phyloP scores from a whole-genome alignment of 1,139 yeast genomes.

The Candida sp. region DNA sequence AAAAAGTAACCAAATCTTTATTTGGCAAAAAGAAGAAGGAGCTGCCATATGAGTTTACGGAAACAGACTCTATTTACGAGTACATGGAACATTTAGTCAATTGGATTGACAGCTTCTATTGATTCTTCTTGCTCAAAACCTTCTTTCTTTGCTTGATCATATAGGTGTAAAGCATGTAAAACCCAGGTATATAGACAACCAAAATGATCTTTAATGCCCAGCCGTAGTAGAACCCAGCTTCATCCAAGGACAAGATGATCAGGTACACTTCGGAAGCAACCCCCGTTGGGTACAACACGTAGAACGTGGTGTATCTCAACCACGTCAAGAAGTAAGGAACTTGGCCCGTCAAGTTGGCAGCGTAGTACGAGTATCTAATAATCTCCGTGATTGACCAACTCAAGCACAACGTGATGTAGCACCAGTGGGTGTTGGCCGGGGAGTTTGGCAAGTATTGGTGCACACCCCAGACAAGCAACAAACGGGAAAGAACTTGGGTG shows the following conservation, averaged over 20 bases:
- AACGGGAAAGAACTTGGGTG: conserved; percentile 86
- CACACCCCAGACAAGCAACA: conserved; percentile 84
- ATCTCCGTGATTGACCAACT: conserved; percentile 96
- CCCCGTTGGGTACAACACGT: conserved; percentile 87
- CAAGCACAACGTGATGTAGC: conserved; percentile 65
- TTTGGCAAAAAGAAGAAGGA: conserved; percentile 16
- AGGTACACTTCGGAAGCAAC: conserved; percentile 83
- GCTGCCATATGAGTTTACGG: conserved; percentile 27
- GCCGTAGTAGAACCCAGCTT: conserved; percentile 62
- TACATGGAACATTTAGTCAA: conserved; percentile 33
- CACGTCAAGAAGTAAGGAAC: conserved; percentile 70
- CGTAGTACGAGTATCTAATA: conserved; percentile 86
- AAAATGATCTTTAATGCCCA: conserved; percentile 60
- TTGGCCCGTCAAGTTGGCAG: conserved; percentile 61
- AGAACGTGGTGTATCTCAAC: conserved; percentile 84
- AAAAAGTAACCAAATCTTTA: conserved; percentile 14
- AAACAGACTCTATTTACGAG: conserved; percentile 37
- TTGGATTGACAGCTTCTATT: conserved; percentile 30
- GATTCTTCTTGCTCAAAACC: conserved; percentile 42
- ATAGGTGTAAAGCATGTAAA: conserved; percentile 82
- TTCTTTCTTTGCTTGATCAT: conserved; percentile 89
- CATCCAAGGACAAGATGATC: conserved; percentile 67
- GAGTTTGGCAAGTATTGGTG: conserved; percentile 74
- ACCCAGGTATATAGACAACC: conserved; percentile 81
- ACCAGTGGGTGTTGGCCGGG: conserved; percentile 63